Base-by-base conservation (phyloP, 2,329 filamentous ascomycete genomes). In the Aspergillus neoniger region DNA sequence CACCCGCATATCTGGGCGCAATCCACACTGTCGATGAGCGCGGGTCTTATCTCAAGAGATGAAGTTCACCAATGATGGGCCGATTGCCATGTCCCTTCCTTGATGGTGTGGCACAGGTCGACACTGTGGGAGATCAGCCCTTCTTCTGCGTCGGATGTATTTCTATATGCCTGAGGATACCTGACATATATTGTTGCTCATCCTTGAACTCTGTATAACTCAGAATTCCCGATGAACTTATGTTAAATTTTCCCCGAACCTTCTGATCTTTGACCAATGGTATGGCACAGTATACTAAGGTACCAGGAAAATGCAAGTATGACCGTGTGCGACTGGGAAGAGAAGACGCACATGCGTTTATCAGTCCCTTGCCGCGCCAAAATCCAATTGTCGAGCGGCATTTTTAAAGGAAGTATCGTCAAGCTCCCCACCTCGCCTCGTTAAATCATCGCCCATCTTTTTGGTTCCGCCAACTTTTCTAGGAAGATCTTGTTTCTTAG, bases 341-440 rank as follows among this genome's bases (percentile, higher is more conserved):
- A 23, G 4, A 25, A 5, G 15, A 32, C 7, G 19, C 4, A 30
- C 8, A 21, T 47, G n/a, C 21, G 17, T 23, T 43, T 56, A 62
- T n/a, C 15, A 30, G 30, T 50, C 49, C 21, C 54, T 56, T 63
- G 66, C 67, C 56, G 77, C 80, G 5, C 86, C 87, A 79, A 95
- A 95, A 75, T 95, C 89, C 63, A 97, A 79, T 78, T 91, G 93
- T 61, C 92, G 85, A 41, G 93, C 91, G 15, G 96, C 89, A 76
- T 91, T 93, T 65, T 87, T 87, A 4, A 82, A 81, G 25, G 80
- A 72, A 82, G 85, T 72, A 25, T 88, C 86, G 15, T 91, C 89
- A 38, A 92, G 74, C 52, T 91, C 81, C 1, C 91, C 92, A 2
- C 88, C 89, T 57, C 87, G 85, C 64, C 91, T 85, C 78, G 91